A percentile compares a stretch with the other conserved stretches of the same genome.
Evolutionary conservation across 805 yeast species (phyloP).

Genomic region (Candida mattraensis): DNA sequence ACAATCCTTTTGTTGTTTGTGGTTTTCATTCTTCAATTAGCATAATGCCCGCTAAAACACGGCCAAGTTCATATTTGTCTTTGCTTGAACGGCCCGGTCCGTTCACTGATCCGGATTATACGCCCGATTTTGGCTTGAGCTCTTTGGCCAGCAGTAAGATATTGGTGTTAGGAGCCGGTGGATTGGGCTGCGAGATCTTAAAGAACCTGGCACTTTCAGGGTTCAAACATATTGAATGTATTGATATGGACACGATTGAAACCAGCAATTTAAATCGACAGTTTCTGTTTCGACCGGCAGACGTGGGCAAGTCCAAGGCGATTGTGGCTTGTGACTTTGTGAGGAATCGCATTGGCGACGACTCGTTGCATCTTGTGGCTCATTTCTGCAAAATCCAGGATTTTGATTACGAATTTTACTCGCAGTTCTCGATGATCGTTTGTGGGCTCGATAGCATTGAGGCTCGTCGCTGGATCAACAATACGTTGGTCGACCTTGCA

Average conservation of each 20-base stretch:
- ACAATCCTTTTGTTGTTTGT: too few species aligned
- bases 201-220: slow-evolving; percentile 74
- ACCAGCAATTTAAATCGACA: slow-evolving; percentile 75
- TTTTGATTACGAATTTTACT: slow-evolving; percentile 59
- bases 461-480: slow-evolving; percentile 89
- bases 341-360: slow-evolving; percentile 37
- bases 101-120: slow-evolving; percentile 33
- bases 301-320: slow-evolving; percentile 69
- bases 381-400: slow-evolving; percentile 67
- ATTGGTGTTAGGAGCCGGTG: slow-evolving; percentile 74
- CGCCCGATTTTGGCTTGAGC: slow-evolving; percentile 20
- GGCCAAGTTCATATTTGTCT: slow-evolving; percentile 3
- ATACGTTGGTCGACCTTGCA: slow-evolving; percentile 62
- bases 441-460: slow-evolving; percentile 90
- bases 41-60: too few species aligned
- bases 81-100: slow-evolving; percentile 27
- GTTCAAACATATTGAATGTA: slow-evolving; percentile 60
- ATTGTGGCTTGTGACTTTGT: slow-evolving; percentile 62
- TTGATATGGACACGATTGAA: slow-evolving; percentile 84
- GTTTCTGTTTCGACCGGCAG: slow-evolving; percentile 60
- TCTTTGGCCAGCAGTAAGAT: slow-evolving; percentile 28
- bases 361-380: slow-evolving; percentile 44
- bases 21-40: too few species aligned
- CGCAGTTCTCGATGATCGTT: slow-evolving; percentile 66
- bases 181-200: slow-evolving; percentile 77